Evolutionary conservation across 78 protist species (phyloP), one percentile per base, ranked within the genome.

Genomic region (Dictyostelium firmibasis): DNA sequence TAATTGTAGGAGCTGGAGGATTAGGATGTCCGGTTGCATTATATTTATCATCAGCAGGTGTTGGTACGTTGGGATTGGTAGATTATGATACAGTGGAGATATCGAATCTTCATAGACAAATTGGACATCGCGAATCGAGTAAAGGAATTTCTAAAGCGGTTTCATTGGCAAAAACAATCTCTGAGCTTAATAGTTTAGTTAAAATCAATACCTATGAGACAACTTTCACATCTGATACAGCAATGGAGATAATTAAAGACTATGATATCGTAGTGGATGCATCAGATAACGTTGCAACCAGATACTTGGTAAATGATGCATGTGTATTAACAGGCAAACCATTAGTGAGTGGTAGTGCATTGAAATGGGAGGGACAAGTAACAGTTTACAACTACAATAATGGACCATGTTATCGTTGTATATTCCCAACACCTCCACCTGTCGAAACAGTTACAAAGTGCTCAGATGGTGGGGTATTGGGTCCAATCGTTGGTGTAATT

Each of bases 401-500:
- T 25, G 97, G 98, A 1, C 99, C 99, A n/a, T 97, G 99, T 78
- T 98, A 98, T 78, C 91, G 99, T 11, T 98, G 98, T 78, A 29
- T 97, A n/a, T 96, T 88, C 18, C 99, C 99, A 10, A 1, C 29
- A 27, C 98, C 99, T 1, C 99, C 99, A 25, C 98, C 98, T 18
- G 91, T 97, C 4, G 86, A 70, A 4, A 70, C 96, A 0, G 98
- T 98, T n/a, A 95, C 97, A 4, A 31, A 44, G 23, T 98, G 99
- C 62, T 64, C 94, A 47, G 95, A 96, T 75, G 92, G 97, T 33
- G 98, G 99, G 67, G 98, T 98, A 18, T 23, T 96, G 9, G 99
- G 98, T 4, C 94, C 88, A 20, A 83, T 75, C 5, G 82, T 85
- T 5, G 99, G 99, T n/a, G 91, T 95, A 16, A 92, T 98, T 31